These are phyloP conservation scores for Starmerella vitae DNA, from an alignment of 805 yeast species.

Conservation along the genomic window DNA sequence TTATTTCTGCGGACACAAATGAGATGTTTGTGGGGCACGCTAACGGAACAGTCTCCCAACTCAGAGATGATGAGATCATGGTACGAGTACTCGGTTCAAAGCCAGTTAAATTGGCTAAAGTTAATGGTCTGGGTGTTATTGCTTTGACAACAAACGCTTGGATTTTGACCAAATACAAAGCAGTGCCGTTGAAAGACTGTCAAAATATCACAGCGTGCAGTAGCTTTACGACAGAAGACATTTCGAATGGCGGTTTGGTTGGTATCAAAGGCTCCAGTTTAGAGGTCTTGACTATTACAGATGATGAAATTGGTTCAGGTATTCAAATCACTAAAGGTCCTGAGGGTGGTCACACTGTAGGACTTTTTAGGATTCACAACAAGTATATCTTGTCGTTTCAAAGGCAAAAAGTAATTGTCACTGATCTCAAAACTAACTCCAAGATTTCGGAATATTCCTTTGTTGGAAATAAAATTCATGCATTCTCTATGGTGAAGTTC, in stretches of 20 bases:
- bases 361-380: background rate
- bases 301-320: background rate
- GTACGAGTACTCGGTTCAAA: conserved; percentile 61
- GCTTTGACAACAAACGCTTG: conserved; percentile 46
- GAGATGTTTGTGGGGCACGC: conserved; percentile 9
- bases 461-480: background rate
- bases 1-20: background rate
- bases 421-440: background rate
- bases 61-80: conserved; percentile 28
- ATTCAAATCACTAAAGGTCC: background rate
- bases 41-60: conserved; percentile 7
- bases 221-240: conserved; percentile 50
- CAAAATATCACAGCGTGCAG: conserved; percentile 31
- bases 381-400: background rate
- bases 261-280: conserved; percentile 43
- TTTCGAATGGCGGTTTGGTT: conserved; percentile 42
- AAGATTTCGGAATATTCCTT: too few relatives aligned
- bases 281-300: conserved; percentile 32
- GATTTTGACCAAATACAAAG: conserved; percentile 22
- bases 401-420: background rate
- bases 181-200: conserved; percentile 27
- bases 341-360: background rate
- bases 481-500: conserved; percentile 1
- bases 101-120: conserved; percentile 39
- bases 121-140: conserved; percentile 28